Evolutionary conservation across 2,329 filamentous ascomycete genomes (phyloP).

Genomic region (Cytospora piceicola): DNA sequence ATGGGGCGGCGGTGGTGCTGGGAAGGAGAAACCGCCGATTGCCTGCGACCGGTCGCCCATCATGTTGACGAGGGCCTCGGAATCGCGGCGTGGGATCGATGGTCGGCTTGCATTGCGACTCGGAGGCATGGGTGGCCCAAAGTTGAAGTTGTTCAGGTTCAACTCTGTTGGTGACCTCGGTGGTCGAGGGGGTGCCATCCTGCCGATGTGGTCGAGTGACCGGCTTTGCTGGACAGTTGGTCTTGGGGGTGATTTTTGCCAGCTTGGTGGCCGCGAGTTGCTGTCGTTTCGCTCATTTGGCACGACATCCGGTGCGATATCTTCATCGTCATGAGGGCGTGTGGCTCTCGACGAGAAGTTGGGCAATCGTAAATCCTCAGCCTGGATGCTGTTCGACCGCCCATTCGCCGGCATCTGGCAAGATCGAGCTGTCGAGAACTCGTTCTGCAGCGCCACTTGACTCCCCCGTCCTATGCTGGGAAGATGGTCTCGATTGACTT

Average conservation of each 20-base stretch:
- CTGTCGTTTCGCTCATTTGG: conserved; percentile 32
- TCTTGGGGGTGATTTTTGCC: conserved; percentile 40
- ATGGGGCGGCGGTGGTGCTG: conserved; percentile 45
- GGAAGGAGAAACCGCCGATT: conserved; percentile 50
- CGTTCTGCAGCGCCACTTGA: conserved; percentile 48
- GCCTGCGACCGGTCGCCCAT: conserved; percentile 50
- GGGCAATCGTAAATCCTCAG: conserved; percentile 50
- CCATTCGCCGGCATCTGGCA: conserved; percentile 43
- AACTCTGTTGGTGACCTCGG: conserved; percentile 51
- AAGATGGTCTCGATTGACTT: conserved; percentile 56
- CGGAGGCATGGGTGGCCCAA: conserved; percentile 50
- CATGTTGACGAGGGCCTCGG: conserved; percentile 43
- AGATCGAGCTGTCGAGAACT: conserved; percentile 48
- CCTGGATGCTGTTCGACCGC: conserved; percentile 43
- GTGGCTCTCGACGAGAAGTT: conserved; percentile 52
- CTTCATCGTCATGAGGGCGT: conserved; percentile 23
- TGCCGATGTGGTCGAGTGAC: conserved; percentile 55
- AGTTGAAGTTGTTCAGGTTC: conserved; percentile 35
- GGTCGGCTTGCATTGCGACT: conserved; percentile 60
- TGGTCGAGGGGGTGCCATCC: conserved; percentile 51
- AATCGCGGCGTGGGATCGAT: conserved; percentile 49
- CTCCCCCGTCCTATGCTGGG: conserved; percentile 46
- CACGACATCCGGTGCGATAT: conserved; percentile 27
- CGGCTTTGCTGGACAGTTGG: conserved; percentile 48
- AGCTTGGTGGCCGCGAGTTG: conserved; percentile 34